A percentile compares a stretch with the other conserved stretches of the same genome.
These are phyloP conservation scores for Coprinopsis strossmayeri DNA, from an alignment of 768 basidiomycete species.

Conservation along the genomic window DNA sequence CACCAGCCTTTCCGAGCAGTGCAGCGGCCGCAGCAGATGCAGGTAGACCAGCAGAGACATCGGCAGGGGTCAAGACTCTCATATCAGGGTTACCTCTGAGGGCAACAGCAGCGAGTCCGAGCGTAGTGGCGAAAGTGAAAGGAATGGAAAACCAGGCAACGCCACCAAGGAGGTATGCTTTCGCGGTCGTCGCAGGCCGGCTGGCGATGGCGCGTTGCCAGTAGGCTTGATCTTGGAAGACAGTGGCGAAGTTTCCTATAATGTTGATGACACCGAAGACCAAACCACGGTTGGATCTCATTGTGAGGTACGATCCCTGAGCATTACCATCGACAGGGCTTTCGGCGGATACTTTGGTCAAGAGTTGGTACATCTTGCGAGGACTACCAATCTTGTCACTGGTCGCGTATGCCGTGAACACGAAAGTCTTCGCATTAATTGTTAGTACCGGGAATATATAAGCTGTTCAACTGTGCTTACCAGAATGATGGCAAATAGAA, in stretches of 20 bases:
- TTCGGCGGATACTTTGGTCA: conserved; percentile 44
- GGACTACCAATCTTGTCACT: conserved; percentile 76
- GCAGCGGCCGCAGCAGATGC: conserved; percentile 80
- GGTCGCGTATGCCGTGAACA: conserved; percentile 80
- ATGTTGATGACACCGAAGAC: conserved; percentile 87
- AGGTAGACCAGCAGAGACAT: conserved; percentile 86
- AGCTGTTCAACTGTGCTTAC: too few species aligned
- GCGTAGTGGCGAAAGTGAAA: conserved; percentile 78
- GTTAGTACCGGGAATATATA: too few species aligned
- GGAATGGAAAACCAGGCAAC: conserved; percentile 90
- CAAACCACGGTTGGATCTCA: conserved; percentile 69
- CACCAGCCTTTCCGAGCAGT: conserved; percentile 75
- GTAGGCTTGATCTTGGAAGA: conserved; percentile 67
- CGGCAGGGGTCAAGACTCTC: conserved; percentile 40
- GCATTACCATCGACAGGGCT: conserved; percentile 77
- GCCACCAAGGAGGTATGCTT: conserved; percentile 86
- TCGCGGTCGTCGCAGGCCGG: conserved; percentile 74
- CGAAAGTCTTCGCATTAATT: too few species aligned
- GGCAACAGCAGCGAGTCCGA: conserved; percentile 85
- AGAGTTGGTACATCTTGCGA: conserved; percentile 69
- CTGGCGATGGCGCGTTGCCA: conserved; percentile 92
- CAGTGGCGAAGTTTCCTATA: conserved; percentile 71
- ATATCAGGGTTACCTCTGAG: conserved; percentile 54
- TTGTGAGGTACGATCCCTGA: conserved; percentile 77
- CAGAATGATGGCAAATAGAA: conserved; percentile 87